phyloP scores from a whole-genome alignment of 805 yeast genomes.

The Yarrowia alimentaria region DNA sequence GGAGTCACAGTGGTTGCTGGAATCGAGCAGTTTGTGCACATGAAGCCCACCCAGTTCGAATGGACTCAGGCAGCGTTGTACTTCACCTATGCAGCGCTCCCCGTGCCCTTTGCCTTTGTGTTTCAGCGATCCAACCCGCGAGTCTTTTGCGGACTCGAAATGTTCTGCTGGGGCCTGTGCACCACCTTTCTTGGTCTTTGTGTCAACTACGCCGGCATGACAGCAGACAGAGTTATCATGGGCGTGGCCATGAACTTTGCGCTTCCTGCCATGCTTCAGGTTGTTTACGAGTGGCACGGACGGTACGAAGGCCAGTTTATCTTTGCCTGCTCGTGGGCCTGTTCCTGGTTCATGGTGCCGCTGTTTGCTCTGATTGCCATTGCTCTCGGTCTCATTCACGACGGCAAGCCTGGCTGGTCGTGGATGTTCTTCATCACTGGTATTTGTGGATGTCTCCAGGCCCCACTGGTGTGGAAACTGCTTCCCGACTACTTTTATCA shows the following conservation, averaged over 20 bases:
- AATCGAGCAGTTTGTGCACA: background rate
- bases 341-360: slow-evolving; percentile 10
- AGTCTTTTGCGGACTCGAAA: slow-evolving; percentile 4
- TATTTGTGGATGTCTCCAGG: slow-evolving; percentile 7
- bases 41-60: background rate
- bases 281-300: background rate
- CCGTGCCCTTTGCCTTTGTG: background rate
- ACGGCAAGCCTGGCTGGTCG: slow-evolving; percentile 10
- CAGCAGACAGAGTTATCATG: slow-evolving; percentile 10
- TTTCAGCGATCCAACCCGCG: slow-evolving; percentile 1
- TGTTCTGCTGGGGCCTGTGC: slow-evolving; percentile 8
- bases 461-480: slow-evolving; percentile 9
- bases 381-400: slow-evolving; percentile 6
- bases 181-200: background rate
- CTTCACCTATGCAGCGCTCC: slow-evolving; percentile 1
- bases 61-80: slow-evolving; percentile 8
- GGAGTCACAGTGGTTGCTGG: background rate
- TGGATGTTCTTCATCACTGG: slow-evolving; percentile 19
- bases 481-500: slow-evolving; percentile 17
- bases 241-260: slow-evolving; percentile 1
- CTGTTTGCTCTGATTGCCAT: slow-evolving; percentile 8
- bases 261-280: background rate
- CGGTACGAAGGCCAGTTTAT: slow-evolving; percentile 1
- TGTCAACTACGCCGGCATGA: background rate
- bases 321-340: slow-evolving; percentile 9